These are phyloP conservation scores for Monosporascus ibericus DNA, from an alignment of 2,329 filamentous ascomycete species.

Conservation along the genomic window DNA sequence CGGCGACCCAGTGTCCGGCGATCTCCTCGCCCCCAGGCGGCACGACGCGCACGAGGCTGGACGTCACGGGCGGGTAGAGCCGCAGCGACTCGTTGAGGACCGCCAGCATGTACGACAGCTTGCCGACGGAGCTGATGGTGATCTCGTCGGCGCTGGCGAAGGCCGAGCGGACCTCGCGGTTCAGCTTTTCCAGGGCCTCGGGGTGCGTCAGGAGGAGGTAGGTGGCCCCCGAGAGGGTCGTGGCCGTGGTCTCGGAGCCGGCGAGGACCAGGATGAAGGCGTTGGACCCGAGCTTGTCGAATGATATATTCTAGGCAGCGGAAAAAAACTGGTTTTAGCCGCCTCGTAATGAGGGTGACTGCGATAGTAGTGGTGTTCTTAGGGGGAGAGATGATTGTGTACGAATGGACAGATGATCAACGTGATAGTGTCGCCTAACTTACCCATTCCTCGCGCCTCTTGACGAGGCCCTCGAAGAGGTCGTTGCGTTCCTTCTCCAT, in stretches of 20 bases:
- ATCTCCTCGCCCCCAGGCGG: conserved; percentile 16
- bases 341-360: too few relatives aligned
- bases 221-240: conserved; percentile 22
- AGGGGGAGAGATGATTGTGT: too few relatives aligned
- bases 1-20: conserved; percentile 19
- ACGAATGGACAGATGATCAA: too few relatives aligned
- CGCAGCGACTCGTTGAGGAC: conserved; percentile 36
- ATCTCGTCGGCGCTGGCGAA: conserved; percentile 33
- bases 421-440: neutral
- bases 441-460: conserved; percentile 23
- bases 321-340: too few relatives aligned
- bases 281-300: conserved; percentile 19
- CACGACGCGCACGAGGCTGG: conserved; percentile 15
- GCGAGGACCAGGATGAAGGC: conserved; percentile 22
- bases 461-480: conserved; percentile 26
- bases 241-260: conserved; percentile 25
- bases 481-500: conserved; percentile 14
- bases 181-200: conserved; percentile 24
- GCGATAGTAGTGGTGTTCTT: too few relatives aligned
- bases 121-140: conserved; percentile 25
- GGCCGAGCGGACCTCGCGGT: conserved; percentile 31
- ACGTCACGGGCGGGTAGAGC: conserved; percentile 31
- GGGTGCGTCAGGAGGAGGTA: conserved; percentile 26
- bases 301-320: conserved; percentile 15
- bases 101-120: conserved; percentile 34